A percentile compares a stretch with the other conserved stretches of the same genome.
phyloP scores from a whole-genome alignment of 2,329 filamentous ascomycete species.

The Calonectria ilicicola region DNA sequence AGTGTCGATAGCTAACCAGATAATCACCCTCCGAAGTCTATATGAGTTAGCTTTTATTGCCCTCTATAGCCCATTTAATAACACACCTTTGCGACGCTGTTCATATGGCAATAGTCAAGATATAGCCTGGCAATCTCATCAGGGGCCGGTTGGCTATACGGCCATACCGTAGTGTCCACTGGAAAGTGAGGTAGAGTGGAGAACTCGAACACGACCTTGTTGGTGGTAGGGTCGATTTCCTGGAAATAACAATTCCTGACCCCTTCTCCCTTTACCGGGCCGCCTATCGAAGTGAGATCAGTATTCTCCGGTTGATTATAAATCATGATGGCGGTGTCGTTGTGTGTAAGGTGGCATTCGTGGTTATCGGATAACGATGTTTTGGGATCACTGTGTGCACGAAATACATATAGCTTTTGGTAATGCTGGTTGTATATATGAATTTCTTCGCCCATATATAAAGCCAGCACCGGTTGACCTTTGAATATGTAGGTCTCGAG shows the following conservation, averaged over 20 bases:
- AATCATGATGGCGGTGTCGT: not conserved
- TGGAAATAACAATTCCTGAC: not conserved
- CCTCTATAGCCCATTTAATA: not conserved
- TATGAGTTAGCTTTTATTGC: not conserved
- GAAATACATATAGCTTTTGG: not conserved
- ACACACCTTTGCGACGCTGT: not conserved
- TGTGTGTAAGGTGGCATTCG: not conserved
- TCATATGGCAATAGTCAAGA: conserved; percentile 1
- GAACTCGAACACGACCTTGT: not conserved
- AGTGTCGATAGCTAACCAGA: not conserved
- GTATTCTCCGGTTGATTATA: not conserved
- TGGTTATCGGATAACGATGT: not conserved
- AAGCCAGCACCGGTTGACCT: not conserved
- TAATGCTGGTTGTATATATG: not conserved
- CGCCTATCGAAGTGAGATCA: not conserved
- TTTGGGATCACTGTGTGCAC: not conserved
- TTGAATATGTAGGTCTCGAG: not conserved
- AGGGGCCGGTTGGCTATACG: not conserved
- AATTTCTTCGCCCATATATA: not conserved
- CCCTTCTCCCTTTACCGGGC: not conserved
- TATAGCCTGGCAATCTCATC: not conserved
- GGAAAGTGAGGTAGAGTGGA: not conserved
- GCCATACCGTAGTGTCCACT: not conserved
- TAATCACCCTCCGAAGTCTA: conserved; percentile 6
- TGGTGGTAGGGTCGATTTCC: not conserved